Percentiles rank a stretch among this genome's conserved stretches.
These are phyloP conservation scores for Glycine tomentella DNA, from an alignment of 306 rosid genomes.

Conservation along the genomic window DNA sequence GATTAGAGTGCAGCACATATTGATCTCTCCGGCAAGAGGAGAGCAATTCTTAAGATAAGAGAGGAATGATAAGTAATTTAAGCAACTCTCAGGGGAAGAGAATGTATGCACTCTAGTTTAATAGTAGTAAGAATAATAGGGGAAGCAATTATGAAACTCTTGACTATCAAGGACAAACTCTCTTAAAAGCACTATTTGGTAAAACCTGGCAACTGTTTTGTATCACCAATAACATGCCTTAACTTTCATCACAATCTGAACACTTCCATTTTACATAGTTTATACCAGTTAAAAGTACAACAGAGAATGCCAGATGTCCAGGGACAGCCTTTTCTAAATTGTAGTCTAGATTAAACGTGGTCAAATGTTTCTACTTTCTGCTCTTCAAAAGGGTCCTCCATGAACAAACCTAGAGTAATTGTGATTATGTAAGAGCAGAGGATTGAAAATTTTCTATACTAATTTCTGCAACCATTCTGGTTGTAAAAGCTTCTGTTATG, in stretches of 20 bases:
- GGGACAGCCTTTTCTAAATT: neutral
- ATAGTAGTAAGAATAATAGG: neutral
- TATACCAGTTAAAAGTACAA: slow-evolving; percentile 1
- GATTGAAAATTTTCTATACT: slow-evolving; percentile 22
- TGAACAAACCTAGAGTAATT: neutral
- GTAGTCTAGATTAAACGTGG: slow-evolving; percentile 10
- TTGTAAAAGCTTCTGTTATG: neutral
- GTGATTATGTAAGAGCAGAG: neutral
- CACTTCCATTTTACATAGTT: slow-evolving; percentile 9
- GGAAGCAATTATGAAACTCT: slow-evolving; percentile 25
- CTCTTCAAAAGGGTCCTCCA: slow-evolving; percentile 19
- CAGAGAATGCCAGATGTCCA: slow-evolving; percentile 13
- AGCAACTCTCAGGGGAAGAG: neutral
- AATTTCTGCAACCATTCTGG: slow-evolving; percentile 21
- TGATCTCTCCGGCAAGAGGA: neutral
- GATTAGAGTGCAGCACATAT: neutral
- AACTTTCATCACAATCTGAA: slow-evolving; percentile 34
- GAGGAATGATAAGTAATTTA: neutral
- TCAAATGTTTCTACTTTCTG: slow-evolving; percentile 24
- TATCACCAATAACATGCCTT: slow-evolving; percentile 26
- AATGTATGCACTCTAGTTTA: neutral
- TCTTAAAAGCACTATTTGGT: neutral
- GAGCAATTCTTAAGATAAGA: neutral
- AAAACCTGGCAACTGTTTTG: neutral
- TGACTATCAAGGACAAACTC: slow-evolving; percentile 25